A percentile compares a stretch with the other conserved stretches of the same genome.
These are phyloP conservation scores for Mallotus japonicus DNA, from an alignment of 441 rosid genomes.

Conservation along the genomic window DNA sequence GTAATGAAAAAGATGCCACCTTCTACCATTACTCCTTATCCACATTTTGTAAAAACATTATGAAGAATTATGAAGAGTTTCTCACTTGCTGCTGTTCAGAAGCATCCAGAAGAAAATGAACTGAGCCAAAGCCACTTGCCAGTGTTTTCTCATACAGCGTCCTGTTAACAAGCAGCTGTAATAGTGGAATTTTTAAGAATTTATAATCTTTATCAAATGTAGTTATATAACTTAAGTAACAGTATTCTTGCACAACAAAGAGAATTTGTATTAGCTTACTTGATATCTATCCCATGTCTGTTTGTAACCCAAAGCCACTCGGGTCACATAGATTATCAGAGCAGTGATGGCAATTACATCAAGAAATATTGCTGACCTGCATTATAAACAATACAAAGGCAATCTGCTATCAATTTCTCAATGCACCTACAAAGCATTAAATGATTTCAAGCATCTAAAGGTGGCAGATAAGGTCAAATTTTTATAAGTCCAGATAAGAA, in stretches of 20 bases:
- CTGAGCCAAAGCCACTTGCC: slow-evolving; percentile 96
- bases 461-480: not conserved
- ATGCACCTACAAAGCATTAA: slow-evolving; percentile 13
- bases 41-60: slow-evolving; percentile 13
- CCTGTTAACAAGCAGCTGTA: slow-evolving; percentile 88
- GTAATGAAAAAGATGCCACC: not conserved
- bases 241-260: not conserved
- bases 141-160: slow-evolving; percentile 93
- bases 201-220: slow-evolving; percentile 6
- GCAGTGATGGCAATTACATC: slow-evolving; percentile 83
- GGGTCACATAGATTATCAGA: slow-evolving; percentile 71
- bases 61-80: slow-evolving; percentile 20
- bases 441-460: slow-evolving; percentile 3
- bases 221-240: slow-evolving; percentile 9
- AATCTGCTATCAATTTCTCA: slow-evolving; percentile 11
- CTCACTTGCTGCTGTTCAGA: slow-evolving; percentile 93
- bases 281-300: slow-evolving; percentile 98
- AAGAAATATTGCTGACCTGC: slow-evolving; percentile 85
- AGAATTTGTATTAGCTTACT: slow-evolving; percentile 41
- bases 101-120: slow-evolving; percentile 95
- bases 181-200: slow-evolving; percentile 22
- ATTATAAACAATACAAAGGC: slow-evolving; percentile 6
- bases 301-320: slow-evolving; percentile 92
- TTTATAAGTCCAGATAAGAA: not conserved
- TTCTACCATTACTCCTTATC: not conserved